Conservation (phyloP, 352 stramenopile species). For the Phytophthora pseudosyringae region DNA sequence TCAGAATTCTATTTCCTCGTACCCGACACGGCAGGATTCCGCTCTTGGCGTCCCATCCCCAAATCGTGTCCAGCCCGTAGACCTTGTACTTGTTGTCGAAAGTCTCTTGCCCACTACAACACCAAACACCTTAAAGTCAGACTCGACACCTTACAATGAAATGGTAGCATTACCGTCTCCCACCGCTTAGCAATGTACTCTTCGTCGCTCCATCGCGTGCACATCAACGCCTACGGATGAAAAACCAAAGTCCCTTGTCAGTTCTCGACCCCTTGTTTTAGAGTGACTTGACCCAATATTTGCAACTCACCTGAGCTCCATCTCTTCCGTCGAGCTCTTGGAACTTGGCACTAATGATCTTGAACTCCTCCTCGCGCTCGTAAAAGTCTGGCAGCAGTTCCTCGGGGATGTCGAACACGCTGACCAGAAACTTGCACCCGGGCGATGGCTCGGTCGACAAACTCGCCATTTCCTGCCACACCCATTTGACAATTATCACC, state of each 20-base stretch:
- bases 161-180: too few species aligned
- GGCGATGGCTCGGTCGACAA: conserved; percentile 72
- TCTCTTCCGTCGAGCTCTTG: conserved; percentile 58
- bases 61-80: conserved; percentile 92
- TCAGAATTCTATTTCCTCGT: conserved; percentile 3
- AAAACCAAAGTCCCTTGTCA: not conserved
- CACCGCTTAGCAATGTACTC: conserved; percentile 76
- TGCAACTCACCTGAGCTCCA: conserved; percentile 32
- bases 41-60: conserved; percentile 84
- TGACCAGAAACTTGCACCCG: conserved; percentile 71
- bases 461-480: conserved; percentile 88
- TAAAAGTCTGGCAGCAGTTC: conserved; percentile 72
- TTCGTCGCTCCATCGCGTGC: conserved; percentile 87
- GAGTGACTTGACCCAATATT: not conserved
- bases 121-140: not conserved
- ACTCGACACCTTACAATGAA: not conserved
- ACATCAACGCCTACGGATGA: conserved; percentile 73
- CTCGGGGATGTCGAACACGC: conserved; percentile 71
- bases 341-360: conserved; percentile 85
- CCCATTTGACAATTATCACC: not conserved
- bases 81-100: conserved; percentile 88
- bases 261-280: not conserved
- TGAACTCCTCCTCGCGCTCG: conserved; percentile 89
- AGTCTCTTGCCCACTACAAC: conserved; percentile 69
- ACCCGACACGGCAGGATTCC: conserved; percentile 89